Base-by-base conservation (phyloP, 352 stramenopile genomes). In the Phytophthora hybrid region DNA sequence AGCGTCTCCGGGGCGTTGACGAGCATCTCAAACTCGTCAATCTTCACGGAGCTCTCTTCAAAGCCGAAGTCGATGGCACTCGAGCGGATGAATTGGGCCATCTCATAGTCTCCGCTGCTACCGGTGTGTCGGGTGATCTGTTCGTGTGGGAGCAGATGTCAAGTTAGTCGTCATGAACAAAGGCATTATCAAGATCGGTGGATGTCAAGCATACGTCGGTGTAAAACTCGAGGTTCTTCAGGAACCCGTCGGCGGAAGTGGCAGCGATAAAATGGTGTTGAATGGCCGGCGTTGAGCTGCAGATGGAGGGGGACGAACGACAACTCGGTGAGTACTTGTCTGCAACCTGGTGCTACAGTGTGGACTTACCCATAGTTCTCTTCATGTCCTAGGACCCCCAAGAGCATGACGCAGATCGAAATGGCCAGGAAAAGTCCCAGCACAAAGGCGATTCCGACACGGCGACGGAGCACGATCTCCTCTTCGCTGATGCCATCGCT, bases 1-100 rank as follows among this genome's bases (percentile, higher is more conserved):
- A 96, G 78, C 26, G 72, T 79, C 62, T 93, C 83, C 0, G 87
- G 88, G 23, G 89, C 80, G 54, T 95, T 96, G 32, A 90, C 71
- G 23, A 96, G 71, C 49, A 95, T 89, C 66, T 95, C 88, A 54
- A 95, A 95, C 26, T 94, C 88, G 53, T 93, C 88, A n/a, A 93
- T 56, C 62, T 93, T 94, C 74, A 96, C 87, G 26, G 77, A 82
- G n/a, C 58, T 76, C 57, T 93, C 85, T 34, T 92, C 82, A 64
- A 96, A 88, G 13, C 89, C 89, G 56, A 92, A 93, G 23, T 91
- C 82, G 10, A 94, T 83, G 19, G 87, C 87, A 51, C 85, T 82
- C 18, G 83, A 81, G 31, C 84, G 82, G 51, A 95, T 95, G 67
- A 90, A 96, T 63, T 91, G 83, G 21, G 87, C 87, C 78, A 93